Percentiles rank a stretch among this genome's conserved stretches.
Conservation (phyloP, 495 filamentous ascomycete genomes). For the Podospora conica region DNA sequence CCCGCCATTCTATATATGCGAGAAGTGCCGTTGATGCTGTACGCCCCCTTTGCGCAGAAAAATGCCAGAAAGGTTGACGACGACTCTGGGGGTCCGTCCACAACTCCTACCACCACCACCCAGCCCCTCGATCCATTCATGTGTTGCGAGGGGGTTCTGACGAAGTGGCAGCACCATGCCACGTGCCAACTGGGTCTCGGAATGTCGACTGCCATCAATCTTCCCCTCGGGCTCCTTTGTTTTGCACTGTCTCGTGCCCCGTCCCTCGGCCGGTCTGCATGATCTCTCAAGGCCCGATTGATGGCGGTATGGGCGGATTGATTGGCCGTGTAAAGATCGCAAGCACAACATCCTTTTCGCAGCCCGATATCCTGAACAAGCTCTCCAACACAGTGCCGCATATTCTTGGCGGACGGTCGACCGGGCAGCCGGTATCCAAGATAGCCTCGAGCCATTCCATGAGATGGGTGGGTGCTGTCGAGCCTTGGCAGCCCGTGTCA, state of each 20-base stretch:
- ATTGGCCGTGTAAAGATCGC: background rate
- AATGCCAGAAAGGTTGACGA: background rate
- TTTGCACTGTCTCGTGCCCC: background rate
- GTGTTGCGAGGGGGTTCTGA: background rate
- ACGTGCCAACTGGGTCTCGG: too few species aligned
- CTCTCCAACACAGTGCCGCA: slow-evolving; percentile 23
- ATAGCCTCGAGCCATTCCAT: slow-evolving; percentile 7
- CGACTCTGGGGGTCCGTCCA: background rate
- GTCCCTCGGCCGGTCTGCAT: background rate
- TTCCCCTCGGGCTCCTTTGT: background rate
- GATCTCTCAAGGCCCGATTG: background rate
- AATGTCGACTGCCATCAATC: background rate
- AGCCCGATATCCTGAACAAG: slow-evolving; percentile 21
- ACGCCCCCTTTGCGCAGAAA: background rate
- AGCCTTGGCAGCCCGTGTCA: background rate
- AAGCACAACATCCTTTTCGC: slow-evolving; percentile 6
- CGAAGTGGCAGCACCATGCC: background rate
- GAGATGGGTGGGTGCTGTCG: background rate
- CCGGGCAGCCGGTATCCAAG: slow-evolving; percentile 24
- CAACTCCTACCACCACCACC: background rate
- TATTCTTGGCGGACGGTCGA: slow-evolving; percentile 10
- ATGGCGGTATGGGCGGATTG: background rate
- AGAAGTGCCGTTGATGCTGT: background rate
- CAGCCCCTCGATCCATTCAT: background rate
- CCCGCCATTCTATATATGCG: background rate